Conservation (phyloP, 352 stramenopile genomes). For the Saprolegnia parasitica region DNA sequence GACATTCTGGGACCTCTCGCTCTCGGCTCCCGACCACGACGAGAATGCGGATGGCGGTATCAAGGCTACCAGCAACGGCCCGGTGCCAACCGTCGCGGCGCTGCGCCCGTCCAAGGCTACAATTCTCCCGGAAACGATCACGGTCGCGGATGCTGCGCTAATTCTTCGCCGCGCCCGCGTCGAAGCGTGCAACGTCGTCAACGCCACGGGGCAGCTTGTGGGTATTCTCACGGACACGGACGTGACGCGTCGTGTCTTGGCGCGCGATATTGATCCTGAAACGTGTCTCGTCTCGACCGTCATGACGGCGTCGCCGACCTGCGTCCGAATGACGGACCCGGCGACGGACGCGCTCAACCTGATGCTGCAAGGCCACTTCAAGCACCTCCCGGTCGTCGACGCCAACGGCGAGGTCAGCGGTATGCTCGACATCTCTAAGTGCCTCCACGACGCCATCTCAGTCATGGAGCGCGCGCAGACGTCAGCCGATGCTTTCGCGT, state of each 20-base stretch:
- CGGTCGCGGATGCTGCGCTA: constrained; percentile 73
- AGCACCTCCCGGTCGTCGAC: constrained; percentile 79
- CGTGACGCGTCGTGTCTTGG: constrained; percentile 76
- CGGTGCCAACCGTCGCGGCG: constrained; percentile 31
- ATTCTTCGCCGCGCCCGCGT: constrained; percentile 76
- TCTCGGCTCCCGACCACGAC: constrained; percentile 68
- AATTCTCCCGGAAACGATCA: constrained; percentile 83
- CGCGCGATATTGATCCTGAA: constrained; percentile 74
- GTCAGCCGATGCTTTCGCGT: constrained; percentile 69
- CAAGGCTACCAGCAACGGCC: constrained; percentile 50
- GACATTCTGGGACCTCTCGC: constrained; percentile 85
- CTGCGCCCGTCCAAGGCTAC: constrained; percentile 73
- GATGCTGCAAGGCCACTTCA: constrained; percentile 86
- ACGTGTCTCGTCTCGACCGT: constrained; percentile 71
- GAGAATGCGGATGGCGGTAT: constrained; percentile 60
- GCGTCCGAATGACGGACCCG: constrained; percentile 71
- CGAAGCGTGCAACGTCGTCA: constrained; percentile 83
- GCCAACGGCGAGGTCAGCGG: constrained; percentile 62
- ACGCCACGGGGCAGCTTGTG: constrained; percentile 69
- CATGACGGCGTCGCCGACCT: constrained; percentile 81
- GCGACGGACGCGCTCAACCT: constrained; percentile 84
- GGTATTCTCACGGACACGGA: constrained; percentile 86
- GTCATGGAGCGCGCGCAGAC: constrained; percentile 85
- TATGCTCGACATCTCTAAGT: constrained; percentile 90
- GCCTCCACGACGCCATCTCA: constrained; percentile 81